A percentile compares a stretch with the other conserved stretches of the same genome.
Conservation (phyloP, 306 rosid genomes). For the Clitoria ternatea region DNA sequence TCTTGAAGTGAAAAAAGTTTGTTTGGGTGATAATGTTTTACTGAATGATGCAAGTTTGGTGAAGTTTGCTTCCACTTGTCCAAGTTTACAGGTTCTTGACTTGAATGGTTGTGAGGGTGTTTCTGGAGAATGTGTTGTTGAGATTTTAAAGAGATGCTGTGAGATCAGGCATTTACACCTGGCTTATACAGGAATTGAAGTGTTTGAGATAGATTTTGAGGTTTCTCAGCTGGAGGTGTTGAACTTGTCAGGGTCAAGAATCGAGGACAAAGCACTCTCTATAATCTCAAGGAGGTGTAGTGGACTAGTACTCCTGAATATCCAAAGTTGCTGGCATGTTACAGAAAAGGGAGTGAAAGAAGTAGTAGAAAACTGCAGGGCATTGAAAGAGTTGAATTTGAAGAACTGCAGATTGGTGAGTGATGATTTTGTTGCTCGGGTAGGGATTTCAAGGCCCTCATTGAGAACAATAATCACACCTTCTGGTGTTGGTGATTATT, state of each 20-base stretch:
- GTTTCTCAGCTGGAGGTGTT: conserved; percentile 46
- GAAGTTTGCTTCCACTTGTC: conserved; percentile 39
- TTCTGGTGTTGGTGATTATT: conserved; percentile 29
- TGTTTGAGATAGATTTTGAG: conserved; percentile 35
- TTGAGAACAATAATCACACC: conserved; percentile 53
- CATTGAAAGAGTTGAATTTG: conserved; percentile 59
- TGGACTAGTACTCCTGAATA: conserved; percentile 38
- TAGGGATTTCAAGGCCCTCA: conserved; percentile 47
- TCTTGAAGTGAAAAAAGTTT: conserved; percentile 37
- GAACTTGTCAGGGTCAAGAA: conserved; percentile 30
- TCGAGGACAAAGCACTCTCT: conserved; percentile 50
- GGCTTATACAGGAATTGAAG: conserved; percentile 23
- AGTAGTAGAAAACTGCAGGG: conserved; percentile 47
- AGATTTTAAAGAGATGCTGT: conserved; percentile 45
- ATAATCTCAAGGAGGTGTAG: conserved; percentile 47
- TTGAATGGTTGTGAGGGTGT: conserved; percentile 38
- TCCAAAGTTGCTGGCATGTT: conserved; percentile 42
- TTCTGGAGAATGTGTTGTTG: conserved; percentile 38
- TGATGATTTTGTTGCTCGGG: conserved; percentile 38
- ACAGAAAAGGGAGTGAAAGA: conserved; percentile 56
- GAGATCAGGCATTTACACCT: conserved; percentile 45
- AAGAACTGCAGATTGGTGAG: conserved; percentile 34
- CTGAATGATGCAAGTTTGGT: conserved; percentile 32
- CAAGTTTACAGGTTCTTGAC: conserved; percentile 54
- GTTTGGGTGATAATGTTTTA: conserved; percentile 38